Base-by-base conservation (phyloP, 306 rosid species). In the Fragaria iinumae region DNA sequence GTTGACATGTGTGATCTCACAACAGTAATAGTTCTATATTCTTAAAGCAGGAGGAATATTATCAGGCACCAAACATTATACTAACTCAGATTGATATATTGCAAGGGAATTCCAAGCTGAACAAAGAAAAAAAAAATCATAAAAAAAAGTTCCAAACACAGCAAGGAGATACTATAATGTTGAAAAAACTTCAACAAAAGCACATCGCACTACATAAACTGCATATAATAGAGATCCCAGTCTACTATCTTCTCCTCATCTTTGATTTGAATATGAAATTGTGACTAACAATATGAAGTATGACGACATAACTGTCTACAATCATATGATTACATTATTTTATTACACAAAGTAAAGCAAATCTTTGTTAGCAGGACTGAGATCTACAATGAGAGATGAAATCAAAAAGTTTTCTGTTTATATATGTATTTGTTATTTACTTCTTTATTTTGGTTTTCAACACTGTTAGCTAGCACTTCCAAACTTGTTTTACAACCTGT, bases 401-500 rank as follows among this genome's bases (percentile, higher is more conserved):
- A 32, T 6, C 27, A 66, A 66, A n/a, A n/a, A 20, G 8, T 5
- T 13, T 36, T 52, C 17, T 65, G 14, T 73, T 45, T 75, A 10
- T 56, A 66, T 43, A 13, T 34, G 14, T 48, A 68, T 76, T 39
- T 43, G 4, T 66, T 74, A 39, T 67, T 56, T 67, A 32, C 34
- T 14, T 69, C 5, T 57, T 57, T 57, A 11, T 57, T 57, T 5
- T 25, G 13, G 12, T 16, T 12, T n/a, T 71, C 41, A 20, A 12
- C 23, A 67, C 27, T 62, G 75, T 36, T 27, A 39, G 49, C 45
- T 70, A 27, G 6, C 77, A 78, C 77, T 27, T 27, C 29, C 29
- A 27, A 84, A 82, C 78, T 74, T 74, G 77, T 64, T 88, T 88
- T 82, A 83, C 90, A 85, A 73, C 71, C 48, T 55, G 29, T 38